Conservation (phyloP, 345 rosid genomes). For the Eucalyptus pumila region DNA sequence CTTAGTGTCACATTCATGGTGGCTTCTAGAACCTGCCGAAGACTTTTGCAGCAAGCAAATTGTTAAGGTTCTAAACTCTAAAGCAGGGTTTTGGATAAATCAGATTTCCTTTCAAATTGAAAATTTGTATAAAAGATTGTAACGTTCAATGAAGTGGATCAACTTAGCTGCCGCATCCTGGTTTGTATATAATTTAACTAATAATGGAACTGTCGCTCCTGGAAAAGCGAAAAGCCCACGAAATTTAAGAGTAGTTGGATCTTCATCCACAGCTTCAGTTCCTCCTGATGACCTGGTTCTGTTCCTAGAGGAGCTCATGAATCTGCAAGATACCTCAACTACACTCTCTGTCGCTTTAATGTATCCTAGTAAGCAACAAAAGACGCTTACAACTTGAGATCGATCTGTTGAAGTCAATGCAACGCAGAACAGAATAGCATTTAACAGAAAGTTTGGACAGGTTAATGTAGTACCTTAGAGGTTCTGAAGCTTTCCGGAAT, state of each 20-base stretch:
- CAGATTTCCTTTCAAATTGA: neutral
- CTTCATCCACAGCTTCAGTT: neutral
- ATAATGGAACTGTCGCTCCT: neutral
- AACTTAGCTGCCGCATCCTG: neutral
- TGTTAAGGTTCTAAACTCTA: neutral
- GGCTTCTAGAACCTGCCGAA: neutral
- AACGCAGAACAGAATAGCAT: neutral
- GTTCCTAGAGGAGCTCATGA: neutral
- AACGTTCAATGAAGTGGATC: neutral
- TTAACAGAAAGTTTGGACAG: neutral
- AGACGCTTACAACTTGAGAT: neutral
- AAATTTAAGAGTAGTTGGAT: neutral
- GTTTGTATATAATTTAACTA: neutral
- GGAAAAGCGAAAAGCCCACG: neutral
- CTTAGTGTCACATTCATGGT: neutral
- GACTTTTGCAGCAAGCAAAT: neutral
- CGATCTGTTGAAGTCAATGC: neutral
- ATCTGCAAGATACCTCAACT: neutral
- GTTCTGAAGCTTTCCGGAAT: neutral
- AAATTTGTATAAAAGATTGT: neutral
- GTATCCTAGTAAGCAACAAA: neutral
- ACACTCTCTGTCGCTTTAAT: neutral
- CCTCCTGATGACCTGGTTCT: neutral
- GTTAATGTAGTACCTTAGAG: neutral
- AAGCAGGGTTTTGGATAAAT: neutral